Conservation (phyloP, 2,329 filamentous ascomycete species). For the Dothidotthia symphoricarpi region DNA sequence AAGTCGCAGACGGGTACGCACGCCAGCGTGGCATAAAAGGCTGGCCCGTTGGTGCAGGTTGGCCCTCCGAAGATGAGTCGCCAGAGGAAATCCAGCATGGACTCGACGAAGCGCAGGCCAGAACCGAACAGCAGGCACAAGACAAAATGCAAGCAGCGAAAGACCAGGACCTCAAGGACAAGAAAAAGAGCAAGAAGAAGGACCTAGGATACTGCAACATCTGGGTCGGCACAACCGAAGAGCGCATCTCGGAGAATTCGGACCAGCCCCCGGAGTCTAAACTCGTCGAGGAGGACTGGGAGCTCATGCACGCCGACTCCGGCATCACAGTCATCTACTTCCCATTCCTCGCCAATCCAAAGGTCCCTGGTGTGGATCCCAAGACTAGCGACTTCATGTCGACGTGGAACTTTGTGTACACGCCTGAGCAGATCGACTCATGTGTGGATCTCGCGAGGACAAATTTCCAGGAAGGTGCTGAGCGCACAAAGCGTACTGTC, state of each 20-base stretch:
- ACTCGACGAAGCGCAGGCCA: conserved; percentile 66
- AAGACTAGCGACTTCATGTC: conserved; percentile 80
- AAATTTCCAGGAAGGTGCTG: conserved; percentile 81
- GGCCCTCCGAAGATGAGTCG: conserved; percentile 67
- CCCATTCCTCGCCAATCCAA: conserved; percentile 79
- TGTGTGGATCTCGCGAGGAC: conserved; percentile 79
- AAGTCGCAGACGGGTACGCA: conserved; percentile 89
- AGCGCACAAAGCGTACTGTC: conserved; percentile 74
- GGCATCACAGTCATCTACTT: conserved; percentile 90
- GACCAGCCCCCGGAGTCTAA: conserved; percentile 56
- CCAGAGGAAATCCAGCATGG: conserved; percentile 61
- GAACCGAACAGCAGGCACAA: conserved; percentile 60
- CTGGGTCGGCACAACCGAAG: conserved; percentile 84
- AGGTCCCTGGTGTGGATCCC: conserved; percentile 79
- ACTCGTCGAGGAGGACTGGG: conserved; percentile 60
- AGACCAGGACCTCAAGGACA: conserved; percentile 19
- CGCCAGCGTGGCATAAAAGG: conserved; percentile 86
- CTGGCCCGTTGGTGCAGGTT: conserved; percentile 93
- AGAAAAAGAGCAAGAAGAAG: conserved; percentile 35
- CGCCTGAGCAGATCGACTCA: conserved; percentile 80
- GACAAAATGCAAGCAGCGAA: conserved; percentile 62
- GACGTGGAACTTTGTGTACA: conserved; percentile 99
- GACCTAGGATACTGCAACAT: conserved; percentile 86
- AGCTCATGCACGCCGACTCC: conserved; percentile 72
- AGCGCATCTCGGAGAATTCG: conserved; percentile 55